Base-by-base conservation (phyloP, 2,329 filamentous ascomycete genomes). In the Epichloe uncinata region DNA sequence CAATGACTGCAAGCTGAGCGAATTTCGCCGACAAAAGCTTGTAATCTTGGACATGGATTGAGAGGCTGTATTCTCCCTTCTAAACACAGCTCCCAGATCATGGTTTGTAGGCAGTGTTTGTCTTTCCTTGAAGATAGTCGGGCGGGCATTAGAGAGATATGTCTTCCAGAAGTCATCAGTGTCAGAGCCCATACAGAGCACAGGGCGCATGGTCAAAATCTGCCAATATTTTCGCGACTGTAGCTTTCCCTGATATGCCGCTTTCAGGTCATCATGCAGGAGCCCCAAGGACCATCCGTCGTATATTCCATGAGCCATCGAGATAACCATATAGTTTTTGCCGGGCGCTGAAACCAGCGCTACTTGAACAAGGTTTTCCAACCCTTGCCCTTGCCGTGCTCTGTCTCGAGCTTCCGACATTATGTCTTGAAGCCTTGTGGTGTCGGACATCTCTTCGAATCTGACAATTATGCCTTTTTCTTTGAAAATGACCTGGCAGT, bases 271-370 rank as follows among this genome's bases (percentile, higher is more conserved):
- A 42, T 75, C 70, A 57, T 93, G 87, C 1, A 96, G 65, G 15
- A 94, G 68, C 3, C 73, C 71, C 12, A 96, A 74, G 3, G 89
- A 95, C 78, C 83, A 89, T 0, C 90, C 90, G 60, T 96, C 90
- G 56, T 96, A 96, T 18, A 95, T 72, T 1, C 89, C 87, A 65
- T 96, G 90, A 0, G 89, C 77, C 38, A 95, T 81, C 0, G 87
- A 90, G 1, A 96, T 62, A 4, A 82, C 60, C 1, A 82, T 54
- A 50, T 74, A 78, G 3, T 52, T 64, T 36, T 57, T 60, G 13
- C 52, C 56, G 3, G 53, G 65, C 1, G 63, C 60, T 5, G 52
- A 58, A 3, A 65, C 66, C 48, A 78, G 65, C 0, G 62, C 64
- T 0, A 83, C 58, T 49, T 79, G 77, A 6, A 82, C 64, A 3